Conservation (phyloP, 2,329 filamentous ascomycete species). For the Atkinsonella hypoxylon region DNA sequence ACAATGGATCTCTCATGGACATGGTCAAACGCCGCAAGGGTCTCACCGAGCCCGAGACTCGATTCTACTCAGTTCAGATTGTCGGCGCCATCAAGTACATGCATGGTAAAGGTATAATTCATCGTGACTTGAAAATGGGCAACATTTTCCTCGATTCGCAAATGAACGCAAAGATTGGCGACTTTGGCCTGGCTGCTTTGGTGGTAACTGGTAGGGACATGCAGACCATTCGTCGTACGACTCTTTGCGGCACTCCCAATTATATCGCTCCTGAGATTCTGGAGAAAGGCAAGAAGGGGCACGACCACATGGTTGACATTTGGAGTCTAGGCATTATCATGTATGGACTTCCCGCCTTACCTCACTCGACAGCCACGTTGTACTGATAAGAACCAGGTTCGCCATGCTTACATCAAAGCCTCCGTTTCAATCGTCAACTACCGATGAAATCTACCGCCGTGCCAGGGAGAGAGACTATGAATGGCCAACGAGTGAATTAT, state of each 20-base stretch:
- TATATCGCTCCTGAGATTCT: slow-evolving; percentile 97
- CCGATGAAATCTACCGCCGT: slow-evolving; percentile 72
- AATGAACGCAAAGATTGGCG: slow-evolving; percentile 97
- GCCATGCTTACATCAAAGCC: slow-evolving; percentile 95
- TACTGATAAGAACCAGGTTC: slow-evolving; percentile 43
- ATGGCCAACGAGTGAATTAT: slow-evolving; percentile 58
- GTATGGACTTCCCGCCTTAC: slow-evolving; percentile 33
- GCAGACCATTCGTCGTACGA: slow-evolving; percentile 73
- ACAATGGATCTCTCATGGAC: slow-evolving; percentile 93
- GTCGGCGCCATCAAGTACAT: slow-evolving; percentile 97
- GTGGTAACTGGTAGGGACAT: slow-evolving; percentile 85
- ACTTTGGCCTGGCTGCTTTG: slow-evolving; percentile 89
- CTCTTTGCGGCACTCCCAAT: slow-evolving; percentile 92
- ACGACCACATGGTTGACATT: slow-evolving; percentile 96
- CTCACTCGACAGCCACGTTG: not conserved
- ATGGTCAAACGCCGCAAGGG: slow-evolving; percentile 90
- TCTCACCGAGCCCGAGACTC: slow-evolving; percentile 84
- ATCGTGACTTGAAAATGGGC: slow-evolving; percentile 94
- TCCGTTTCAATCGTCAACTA: slow-evolving; percentile 86
- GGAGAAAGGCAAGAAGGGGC: slow-evolving; percentile 85
- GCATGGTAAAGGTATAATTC: slow-evolving; percentile 89
- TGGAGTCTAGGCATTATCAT: slow-evolving; percentile 98
- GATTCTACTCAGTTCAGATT: slow-evolving; percentile 88
- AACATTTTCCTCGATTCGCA: slow-evolving; percentile 89
- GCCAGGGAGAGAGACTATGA: slow-evolving; percentile 63